Conservation (phyloP, 805 yeast species). For the Starmerella ratchasimensis region DNA sequence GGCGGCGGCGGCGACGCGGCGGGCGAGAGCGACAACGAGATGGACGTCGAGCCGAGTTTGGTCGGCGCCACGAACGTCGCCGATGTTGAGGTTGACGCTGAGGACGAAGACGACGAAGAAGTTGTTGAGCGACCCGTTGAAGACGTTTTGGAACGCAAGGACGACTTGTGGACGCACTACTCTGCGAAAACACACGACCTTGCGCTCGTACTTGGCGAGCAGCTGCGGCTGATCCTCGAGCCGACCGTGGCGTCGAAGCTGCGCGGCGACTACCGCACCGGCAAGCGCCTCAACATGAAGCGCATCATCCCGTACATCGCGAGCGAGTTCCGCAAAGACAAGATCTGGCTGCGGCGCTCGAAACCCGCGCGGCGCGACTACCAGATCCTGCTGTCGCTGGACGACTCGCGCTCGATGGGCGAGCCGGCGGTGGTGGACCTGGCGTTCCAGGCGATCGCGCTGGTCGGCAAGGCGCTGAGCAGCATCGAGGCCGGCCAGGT, state of each 20-base stretch:
- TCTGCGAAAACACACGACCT: conserved; percentile 78
- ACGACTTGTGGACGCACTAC: conserved; percentile 63
- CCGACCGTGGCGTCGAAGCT: conserved; percentile 94
- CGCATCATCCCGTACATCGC: conserved; percentile 96
- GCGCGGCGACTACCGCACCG: conserved; percentile 92
- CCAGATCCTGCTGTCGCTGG: conserved; percentile 94
- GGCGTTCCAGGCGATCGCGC: conserved; percentile 87
- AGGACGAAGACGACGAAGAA: not conserved
- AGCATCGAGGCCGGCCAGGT: conserved; percentile 91
- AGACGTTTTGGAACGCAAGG: conserved; percentile 12
- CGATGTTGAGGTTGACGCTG: conserved; percentile 6
- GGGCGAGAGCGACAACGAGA: conserved; percentile 22
- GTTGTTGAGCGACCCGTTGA: not conserved
- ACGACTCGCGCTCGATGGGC: conserved; percentile 94
- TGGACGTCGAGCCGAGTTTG: conserved; percentile 11
- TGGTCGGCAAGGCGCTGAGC: conserved; percentile 85
- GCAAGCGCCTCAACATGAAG: conserved; percentile 93
- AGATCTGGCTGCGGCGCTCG: conserved; percentile 94
- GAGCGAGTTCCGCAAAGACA: conserved; percentile 90
- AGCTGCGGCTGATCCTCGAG: conserved; percentile 77
- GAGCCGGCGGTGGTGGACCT: conserved; percentile 80
- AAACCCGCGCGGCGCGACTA: conserved; percentile 95
- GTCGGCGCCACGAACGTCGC: conserved; percentile 1
- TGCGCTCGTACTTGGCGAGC: conserved; percentile 81
- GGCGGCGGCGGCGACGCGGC: conserved; percentile 15